Evolutionary conservation across 78 protist genomes (phyloP).

Genomic region (Dictyostelium discoideum): DNA sequence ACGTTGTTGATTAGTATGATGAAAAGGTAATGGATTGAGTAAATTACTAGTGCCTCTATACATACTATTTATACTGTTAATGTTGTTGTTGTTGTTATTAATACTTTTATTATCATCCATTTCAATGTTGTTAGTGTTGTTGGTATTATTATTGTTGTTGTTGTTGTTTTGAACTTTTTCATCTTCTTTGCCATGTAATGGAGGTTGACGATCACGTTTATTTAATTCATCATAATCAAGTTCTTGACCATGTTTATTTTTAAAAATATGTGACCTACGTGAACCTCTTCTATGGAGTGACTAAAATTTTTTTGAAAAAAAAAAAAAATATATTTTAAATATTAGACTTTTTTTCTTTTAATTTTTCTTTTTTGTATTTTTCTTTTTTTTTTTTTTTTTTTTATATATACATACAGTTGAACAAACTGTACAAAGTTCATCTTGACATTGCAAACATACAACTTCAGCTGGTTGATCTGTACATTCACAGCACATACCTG

Average conservation of each 20-base stretch:
- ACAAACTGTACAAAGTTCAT: slow-evolving; percentile 65
- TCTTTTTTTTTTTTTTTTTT: neutral
- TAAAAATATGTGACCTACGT: slow-evolving; percentile 23
- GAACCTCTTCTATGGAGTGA: slow-evolving; percentile 50
- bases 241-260: neutral
- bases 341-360: neutral
- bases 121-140: neutral
- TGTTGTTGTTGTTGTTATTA: neutral
- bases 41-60: neutral
- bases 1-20: slow-evolving; percentile 6
- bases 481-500: slow-evolving; percentile 77
- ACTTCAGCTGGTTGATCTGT: slow-evolving; percentile 52
- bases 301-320: too few species aligned
- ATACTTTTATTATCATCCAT: neutral
- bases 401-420: slow-evolving; percentile 25
- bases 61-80: neutral
- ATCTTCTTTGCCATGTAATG: neutral
- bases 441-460: slow-evolving; percentile 38
- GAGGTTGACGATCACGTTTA: neutral
- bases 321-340: neutral
- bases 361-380: too few species aligned
- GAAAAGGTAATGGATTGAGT: neutral
- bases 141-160: too few species aligned
- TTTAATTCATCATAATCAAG: neutral
- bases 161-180: neutral